Percentiles rank a stretch among this genome's conserved stretches.
These are phyloP conservation scores for Amanita pseudoporphyria DNA, from an alignment of 768 basidiomycete species.

Conservation along the genomic window DNA sequence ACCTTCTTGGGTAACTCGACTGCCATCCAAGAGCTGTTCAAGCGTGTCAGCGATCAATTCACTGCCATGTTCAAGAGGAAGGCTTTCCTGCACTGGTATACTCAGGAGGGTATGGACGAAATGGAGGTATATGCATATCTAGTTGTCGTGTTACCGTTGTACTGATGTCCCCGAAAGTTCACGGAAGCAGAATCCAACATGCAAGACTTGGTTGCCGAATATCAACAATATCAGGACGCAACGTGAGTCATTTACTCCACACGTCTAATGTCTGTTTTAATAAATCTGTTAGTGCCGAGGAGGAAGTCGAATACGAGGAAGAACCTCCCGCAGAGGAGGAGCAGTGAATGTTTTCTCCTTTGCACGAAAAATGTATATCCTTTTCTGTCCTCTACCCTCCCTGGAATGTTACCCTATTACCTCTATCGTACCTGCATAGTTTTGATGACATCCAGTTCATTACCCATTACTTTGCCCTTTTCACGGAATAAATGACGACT, in stretches of 20 bases:
- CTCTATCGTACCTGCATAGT: slow-evolving; percentile 7
- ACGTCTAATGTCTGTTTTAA: not conserved
- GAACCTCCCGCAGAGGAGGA: slow-evolving; percentile 57
- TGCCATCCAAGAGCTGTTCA: slow-evolving; percentile 96
- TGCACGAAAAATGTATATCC: slow-evolving; percentile 9
- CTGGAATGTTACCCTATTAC: slow-evolving; percentile 8
- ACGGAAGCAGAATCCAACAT: slow-evolving; percentile 99
- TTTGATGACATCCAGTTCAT: slow-evolving; percentile 7
- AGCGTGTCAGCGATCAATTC: slow-evolving; percentile 97
- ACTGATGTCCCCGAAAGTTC: slow-evolving; percentile 39
- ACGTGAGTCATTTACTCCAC: slow-evolving; percentile 47
- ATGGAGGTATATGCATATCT: slow-evolving; percentile 54
- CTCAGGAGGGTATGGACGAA: slow-evolving; percentile 99
- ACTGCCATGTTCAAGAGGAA: slow-evolving; percentile 99
- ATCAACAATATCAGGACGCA: slow-evolving; percentile 93
- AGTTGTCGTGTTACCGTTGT: not conserved
- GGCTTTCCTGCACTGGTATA: slow-evolving; percentile 99
- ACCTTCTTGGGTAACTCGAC: slow-evolving; percentile 98
- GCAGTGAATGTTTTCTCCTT: slow-evolving; percentile 14
- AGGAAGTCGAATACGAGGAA: slow-evolving; percentile 87
- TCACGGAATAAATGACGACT: slow-evolving; percentile 7
- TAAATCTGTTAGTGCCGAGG: slow-evolving; percentile 48
- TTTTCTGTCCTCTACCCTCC: slow-evolving; percentile 3
- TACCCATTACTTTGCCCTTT: not conserved
- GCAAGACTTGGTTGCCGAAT: slow-evolving; percentile 97